Conservation (phyloP, 495 filamentous ascomycete species). For the Lindgomyces ingoldianus region DNA sequence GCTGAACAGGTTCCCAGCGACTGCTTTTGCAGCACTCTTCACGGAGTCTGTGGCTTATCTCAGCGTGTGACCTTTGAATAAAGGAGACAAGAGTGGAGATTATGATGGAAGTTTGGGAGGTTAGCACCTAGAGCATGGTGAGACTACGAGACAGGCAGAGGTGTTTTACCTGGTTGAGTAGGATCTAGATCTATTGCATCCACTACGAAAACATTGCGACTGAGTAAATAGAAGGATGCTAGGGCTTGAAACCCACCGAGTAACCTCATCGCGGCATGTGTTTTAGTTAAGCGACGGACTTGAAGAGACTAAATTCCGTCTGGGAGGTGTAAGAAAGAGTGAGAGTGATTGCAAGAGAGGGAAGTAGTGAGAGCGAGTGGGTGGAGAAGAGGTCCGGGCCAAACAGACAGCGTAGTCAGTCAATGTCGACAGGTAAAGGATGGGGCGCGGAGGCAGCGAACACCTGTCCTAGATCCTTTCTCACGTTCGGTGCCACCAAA, state of each 20-base stretch:
- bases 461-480: too few relatives aligned
- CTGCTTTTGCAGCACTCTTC: slow-evolving; percentile 59
- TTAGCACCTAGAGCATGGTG: not conserved
- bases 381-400: too few relatives aligned
- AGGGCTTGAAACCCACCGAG: slow-evolving; percentile 5
- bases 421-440: too few relatives aligned
- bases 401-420: too few relatives aligned
- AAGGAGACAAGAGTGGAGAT: not conserved
- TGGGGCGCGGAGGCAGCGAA: too few relatives aligned
- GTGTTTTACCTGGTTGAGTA: slow-evolving; percentile 2
- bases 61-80: not conserved
- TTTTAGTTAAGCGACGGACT: too few relatives aligned
- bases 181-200: slow-evolving; percentile 19
- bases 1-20: slow-evolving; percentile 65
- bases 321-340: too few relatives aligned
- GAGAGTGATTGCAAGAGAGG: not conserved
- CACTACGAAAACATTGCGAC: not conserved
- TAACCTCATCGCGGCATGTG: slow-evolving; percentile 19
- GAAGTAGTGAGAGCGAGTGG: too few relatives aligned
- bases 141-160: not conserved
- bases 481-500: too few relatives aligned
- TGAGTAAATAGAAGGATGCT: not conserved
- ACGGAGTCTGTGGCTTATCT: slow-evolving; percentile 60
- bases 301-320: too few relatives aligned
- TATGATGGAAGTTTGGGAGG: not conserved